Conservation (phyloP, 2,329 filamentous ascomycete genomes). For the Nectriaceae sp. region DNA sequence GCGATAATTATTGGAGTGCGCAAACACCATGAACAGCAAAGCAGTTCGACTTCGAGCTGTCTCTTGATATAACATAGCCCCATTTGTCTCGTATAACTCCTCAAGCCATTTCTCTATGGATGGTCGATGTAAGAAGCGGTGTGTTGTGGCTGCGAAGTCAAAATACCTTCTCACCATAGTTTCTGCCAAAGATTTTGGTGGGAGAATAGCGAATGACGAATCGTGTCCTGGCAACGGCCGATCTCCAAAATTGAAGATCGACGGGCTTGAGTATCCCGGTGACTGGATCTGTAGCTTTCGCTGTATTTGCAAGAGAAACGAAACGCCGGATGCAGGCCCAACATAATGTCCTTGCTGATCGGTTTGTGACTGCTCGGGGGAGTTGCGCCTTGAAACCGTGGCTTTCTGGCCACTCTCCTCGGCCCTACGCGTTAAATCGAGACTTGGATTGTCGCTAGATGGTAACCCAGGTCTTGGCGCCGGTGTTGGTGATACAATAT, state of each 20-base stretch:
- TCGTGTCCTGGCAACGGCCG: slow-evolving; percentile 42
- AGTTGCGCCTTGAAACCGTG: slow-evolving; percentile 7
- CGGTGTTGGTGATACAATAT: not conserved
- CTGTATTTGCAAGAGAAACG: slow-evolving; percentile 14
- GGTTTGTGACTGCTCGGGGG: slow-evolving; percentile 6
- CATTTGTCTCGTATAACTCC: slow-evolving; percentile 35
- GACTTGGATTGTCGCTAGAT: too few species aligned
- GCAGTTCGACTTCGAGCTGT: slow-evolving; percentile 33
- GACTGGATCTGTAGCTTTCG: slow-evolving; percentile 42
- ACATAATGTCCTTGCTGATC: slow-evolving; percentile 12
- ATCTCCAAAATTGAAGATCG: slow-evolving; percentile 50
- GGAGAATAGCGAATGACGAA: slow-evolving; percentile 38
- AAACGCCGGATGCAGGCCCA: slow-evolving; percentile 9
- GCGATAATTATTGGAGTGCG: slow-evolving; percentile 46
- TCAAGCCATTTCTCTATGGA: slow-evolving; percentile 47
- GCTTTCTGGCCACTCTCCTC: not conserved
- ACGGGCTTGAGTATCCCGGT: slow-evolving; percentile 39
- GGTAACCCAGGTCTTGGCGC: not conserved
- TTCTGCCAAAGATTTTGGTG: slow-evolving; percentile 32
- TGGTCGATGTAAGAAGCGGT: slow-evolving; percentile 53
- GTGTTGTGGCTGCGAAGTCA: slow-evolving; percentile 55
- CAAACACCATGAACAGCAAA: slow-evolving; percentile 51
- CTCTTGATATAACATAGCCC: slow-evolving; percentile 15
- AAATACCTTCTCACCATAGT: slow-evolving; percentile 50
- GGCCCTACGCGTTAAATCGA: too few species aligned